Conservation (phyloP, 169 alveolate species). For the Plasmodium gonderi region DNA sequence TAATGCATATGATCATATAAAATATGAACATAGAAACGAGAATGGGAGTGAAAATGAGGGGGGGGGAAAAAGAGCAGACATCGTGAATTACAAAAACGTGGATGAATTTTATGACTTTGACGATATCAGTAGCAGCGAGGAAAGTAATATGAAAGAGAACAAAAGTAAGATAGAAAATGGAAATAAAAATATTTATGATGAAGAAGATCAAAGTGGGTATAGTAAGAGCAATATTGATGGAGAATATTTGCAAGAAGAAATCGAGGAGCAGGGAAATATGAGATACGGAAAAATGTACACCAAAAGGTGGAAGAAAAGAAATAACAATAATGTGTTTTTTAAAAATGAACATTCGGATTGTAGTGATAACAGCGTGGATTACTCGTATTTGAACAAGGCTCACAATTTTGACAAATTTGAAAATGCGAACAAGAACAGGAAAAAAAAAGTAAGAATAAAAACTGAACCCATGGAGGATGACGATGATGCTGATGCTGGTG, state of each 20-base stretch:
- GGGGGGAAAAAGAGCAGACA: too few species aligned
- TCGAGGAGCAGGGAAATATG: not conserved
- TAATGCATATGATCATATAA: not conserved
- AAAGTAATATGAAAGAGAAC: not conserved
- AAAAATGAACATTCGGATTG: not conserved
- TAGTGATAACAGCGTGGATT: not conserved
- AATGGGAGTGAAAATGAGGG: too few species aligned
- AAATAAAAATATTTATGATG: not conserved
- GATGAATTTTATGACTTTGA: not conserved
- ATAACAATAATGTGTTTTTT: not conserved
- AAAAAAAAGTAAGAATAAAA: conserved; percentile 43
- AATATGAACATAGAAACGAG: not conserved
- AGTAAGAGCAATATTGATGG: not conserved
- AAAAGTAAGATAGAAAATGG: not conserved
- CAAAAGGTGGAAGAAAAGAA: not conserved
- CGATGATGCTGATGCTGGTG: too few species aligned
- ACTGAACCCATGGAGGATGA: not conserved
- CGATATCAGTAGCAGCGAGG: not conserved
- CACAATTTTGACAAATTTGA: not conserved
- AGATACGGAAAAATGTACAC: not conserved
- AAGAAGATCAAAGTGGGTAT: not conserved
- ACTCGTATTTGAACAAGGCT: not conserved
- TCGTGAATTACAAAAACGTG: too few species aligned
- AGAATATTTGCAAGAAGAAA: not conserved
- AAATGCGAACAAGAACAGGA: not conserved